Percentiles rank a stretch among this genome's conserved stretches.
phyloP scores from a whole-genome alignment of 2,329 filamentous ascomycete species.

The Colletotrichum sp. region DNA sequence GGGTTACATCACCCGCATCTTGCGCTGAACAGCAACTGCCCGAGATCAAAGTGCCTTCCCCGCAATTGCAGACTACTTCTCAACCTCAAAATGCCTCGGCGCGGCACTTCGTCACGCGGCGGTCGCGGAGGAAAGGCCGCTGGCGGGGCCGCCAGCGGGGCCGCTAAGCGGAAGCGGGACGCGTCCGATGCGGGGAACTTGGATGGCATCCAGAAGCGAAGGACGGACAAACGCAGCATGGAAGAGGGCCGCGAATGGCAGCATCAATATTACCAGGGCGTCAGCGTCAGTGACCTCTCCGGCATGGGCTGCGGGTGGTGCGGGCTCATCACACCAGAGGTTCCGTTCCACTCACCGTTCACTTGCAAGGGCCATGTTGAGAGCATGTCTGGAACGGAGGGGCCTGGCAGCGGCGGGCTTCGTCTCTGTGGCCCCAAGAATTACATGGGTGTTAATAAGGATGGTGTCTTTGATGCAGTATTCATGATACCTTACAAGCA shows the following conservation, averaged over 20 bases:
- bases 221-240: no score
- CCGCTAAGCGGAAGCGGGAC: neutral
- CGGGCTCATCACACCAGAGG: neutral
- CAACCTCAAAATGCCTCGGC: neutral
- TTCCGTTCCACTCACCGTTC: neutral
- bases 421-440: neutral
- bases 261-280: no score
- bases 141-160: neutral
- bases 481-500: neutral
- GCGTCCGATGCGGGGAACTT: neutral
- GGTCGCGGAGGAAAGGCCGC: neutral
- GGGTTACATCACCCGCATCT: rapidly evolving
- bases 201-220: neutral
- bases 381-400: no score
- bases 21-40: neutral
- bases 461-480: neutral
- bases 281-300: no score
- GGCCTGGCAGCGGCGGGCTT: no score
- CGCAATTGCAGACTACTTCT: no score
- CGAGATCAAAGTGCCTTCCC: neutral
- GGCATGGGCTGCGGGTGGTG: neutral
- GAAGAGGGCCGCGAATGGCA: no score
- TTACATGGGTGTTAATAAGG: neutral
- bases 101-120: neutral
- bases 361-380: neutral